Conservation (phyloP, 2,329 filamentous ascomycete species). For the Exserohilum turcica region DNA sequence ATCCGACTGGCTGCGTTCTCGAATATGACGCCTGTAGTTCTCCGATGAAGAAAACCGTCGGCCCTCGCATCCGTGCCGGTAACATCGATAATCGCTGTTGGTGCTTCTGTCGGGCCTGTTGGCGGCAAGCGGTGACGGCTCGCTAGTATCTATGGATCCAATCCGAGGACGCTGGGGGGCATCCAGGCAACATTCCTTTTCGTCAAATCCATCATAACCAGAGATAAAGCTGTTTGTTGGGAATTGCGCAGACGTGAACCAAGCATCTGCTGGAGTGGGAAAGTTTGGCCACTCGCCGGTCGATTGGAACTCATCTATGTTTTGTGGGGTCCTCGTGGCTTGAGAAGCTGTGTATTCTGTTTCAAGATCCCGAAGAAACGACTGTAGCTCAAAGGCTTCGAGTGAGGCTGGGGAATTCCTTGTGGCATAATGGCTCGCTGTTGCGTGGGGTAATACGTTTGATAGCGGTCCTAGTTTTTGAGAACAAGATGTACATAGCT, state of each 20-base stretch:
- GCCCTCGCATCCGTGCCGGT: conserved; percentile 2
- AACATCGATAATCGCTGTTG: not conserved
- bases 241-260: not conserved
- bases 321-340: not conserved
- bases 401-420: not conserved
- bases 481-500: not conserved
- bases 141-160: not conserved
- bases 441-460: not conserved
- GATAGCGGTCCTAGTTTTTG: not conserved
- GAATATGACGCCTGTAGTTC: conserved; percentile 2
- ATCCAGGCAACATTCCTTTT: not conserved
- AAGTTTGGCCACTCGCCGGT: not conserved
- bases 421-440: not conserved
- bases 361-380: not conserved
- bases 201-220: too few relatives aligned
- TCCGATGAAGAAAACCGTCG: conserved; percentile 2
- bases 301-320: not conserved
- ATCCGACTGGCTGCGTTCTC: not conserved
- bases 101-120: not conserved
- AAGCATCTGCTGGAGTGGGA: not conserved
- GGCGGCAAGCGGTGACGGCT: not conserved
- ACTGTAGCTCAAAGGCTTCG: not conserved
- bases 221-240: too few relatives aligned
- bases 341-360: not conserved
- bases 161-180: too few relatives aligned